These are phyloP conservation scores for Pestalotiopsis sp. DNA, from an alignment of 2,329 filamentous ascomycete species.

Conservation along the genomic window DNA sequence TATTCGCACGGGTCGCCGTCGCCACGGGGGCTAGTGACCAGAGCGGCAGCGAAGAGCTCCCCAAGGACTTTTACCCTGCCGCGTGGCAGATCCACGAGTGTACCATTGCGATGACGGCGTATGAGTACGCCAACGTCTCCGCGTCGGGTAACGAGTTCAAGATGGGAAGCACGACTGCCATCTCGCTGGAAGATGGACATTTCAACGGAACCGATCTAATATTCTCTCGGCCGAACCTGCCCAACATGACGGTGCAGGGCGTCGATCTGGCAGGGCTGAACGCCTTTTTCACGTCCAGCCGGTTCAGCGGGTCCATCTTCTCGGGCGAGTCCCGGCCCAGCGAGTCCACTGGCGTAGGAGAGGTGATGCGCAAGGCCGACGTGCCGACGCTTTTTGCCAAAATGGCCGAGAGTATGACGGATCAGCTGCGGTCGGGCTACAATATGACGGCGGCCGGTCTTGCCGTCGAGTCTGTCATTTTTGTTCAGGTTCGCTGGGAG, in stretches of 20 bases:
- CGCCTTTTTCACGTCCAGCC: not conserved
- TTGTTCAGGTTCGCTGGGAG: not conserved
- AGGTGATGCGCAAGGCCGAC: not conserved
- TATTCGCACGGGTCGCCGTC: not conserved
- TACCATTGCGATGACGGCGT: not conserved
- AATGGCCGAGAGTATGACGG: not conserved
- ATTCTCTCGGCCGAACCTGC: not conserved
- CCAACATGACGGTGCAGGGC: not conserved
- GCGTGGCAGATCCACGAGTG: not conserved
- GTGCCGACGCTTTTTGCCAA: not conserved
- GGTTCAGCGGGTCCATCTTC: not conserved
- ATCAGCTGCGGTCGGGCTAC: not conserved
- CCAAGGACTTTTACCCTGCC: not conserved
- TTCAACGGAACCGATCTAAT: not conserved
- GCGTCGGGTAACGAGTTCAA: not conserved
- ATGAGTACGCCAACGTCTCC: not conserved
- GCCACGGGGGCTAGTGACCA: not conserved
- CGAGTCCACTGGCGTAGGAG: not conserved
- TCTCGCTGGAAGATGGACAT: not conserved
- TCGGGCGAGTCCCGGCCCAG: not conserved
- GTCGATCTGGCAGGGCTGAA: not conserved
- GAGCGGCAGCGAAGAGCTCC: not conserved
- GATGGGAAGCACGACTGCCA: not conserved
- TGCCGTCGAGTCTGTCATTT: not conserved
- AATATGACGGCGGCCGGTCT: not conserved